phyloP scores from a whole-genome alignment of 2,329 filamentous ascomycete species.

The Aspergillus fructus region DNA sequence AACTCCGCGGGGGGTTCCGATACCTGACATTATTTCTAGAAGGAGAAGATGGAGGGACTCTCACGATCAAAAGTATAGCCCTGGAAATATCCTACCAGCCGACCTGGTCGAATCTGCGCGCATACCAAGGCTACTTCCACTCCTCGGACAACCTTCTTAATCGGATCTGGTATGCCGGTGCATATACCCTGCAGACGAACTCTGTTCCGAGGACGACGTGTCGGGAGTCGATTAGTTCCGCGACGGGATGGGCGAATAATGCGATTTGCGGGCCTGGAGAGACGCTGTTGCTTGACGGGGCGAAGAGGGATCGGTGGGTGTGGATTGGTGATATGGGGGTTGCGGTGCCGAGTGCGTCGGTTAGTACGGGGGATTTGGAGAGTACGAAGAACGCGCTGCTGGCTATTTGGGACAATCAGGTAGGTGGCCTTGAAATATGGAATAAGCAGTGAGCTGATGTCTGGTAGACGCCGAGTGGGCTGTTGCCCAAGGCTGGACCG shows the following conservation, averaged over 20 bases:
- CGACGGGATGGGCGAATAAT: conserved; percentile 41
- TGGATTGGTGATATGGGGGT: conserved; percentile 54
- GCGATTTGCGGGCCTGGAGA: conserved; percentile 40
- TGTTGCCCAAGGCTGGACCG: conserved; percentile 37
- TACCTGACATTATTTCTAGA: conserved; percentile 44
- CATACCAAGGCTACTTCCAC: conserved; percentile 56
- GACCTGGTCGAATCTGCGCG: conserved; percentile 52
- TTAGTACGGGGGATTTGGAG: conserved; percentile 46
- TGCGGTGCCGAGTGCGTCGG: conserved; percentile 46
- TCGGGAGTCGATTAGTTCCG: conserved; percentile 32
- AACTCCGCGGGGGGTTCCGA: conserved; percentile 46
- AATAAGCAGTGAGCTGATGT: too few species aligned
- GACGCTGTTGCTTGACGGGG: conserved; percentile 46
- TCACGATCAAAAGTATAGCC: conserved; percentile 39
- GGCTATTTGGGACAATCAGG: conserved; percentile 35
- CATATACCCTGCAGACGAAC: conserved; percentile 54
- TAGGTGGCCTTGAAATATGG: too few species aligned
- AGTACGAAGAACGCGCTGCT: conserved; percentile 50
- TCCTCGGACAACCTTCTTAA: conserved; percentile 54
- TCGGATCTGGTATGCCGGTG: conserved; percentile 57
- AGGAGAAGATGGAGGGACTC: conserved; percentile 27
- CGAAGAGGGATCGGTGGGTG: conserved; percentile 44
- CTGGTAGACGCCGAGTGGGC: conserved; percentile 22
- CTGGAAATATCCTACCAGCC: conserved; percentile 51
- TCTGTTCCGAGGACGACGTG: conserved; percentile 40